Evolutionary conservation across 2,329 filamentous ascomycete genomes (phyloP), one percentile per base, ranked within the genome.

Genomic region (Escovopsis sp.): DNA sequence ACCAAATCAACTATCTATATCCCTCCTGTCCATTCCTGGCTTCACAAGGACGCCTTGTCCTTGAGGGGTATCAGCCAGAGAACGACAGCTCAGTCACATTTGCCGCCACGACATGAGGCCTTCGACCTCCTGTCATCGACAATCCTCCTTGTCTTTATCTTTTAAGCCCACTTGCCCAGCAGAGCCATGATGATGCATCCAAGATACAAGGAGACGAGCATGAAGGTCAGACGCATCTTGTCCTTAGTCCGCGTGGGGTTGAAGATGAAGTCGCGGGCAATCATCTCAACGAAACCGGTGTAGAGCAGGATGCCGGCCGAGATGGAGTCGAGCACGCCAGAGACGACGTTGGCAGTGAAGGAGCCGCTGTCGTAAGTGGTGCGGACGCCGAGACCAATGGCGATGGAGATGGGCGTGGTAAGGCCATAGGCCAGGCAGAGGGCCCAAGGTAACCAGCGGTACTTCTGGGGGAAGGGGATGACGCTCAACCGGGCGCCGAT

Each of bases 191-290:
- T 53, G 5, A 57, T 70, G 26, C 76, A 77, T 33, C 86, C 86
- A 12, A 82, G 49, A 34, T 61, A 59, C 27, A 84, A 54, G 38
- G 82, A 68, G 37, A 70, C 66, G 35, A 68, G 66, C 29, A 88
- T 64, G 2, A 72, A 70, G 1, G 77, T 77, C 18, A 49, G 38
- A 4, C 43, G 41, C 35, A 39, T 42, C 41, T 47, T 47, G 18
- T 45, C 42, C 35, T 72, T 72, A 33, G 77, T 73, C 77, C 92
- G 87, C 41, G 78, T 71, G 4, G 69, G 68, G 52, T 79, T 87
- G 60, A 90, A 92, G 76, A 94, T 82, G 58, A 93, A 92, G 54
- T 94, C 85, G 49, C 90, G 83, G 1, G 85, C 86, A 68, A 93
- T 77, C 37, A 93, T 63, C 60, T 93, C 86, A 7, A 94, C 83